Evolutionary conservation across 2,329 filamentous ascomycete species (phyloP).

Genomic region (Fusarium nelsonii): DNA sequence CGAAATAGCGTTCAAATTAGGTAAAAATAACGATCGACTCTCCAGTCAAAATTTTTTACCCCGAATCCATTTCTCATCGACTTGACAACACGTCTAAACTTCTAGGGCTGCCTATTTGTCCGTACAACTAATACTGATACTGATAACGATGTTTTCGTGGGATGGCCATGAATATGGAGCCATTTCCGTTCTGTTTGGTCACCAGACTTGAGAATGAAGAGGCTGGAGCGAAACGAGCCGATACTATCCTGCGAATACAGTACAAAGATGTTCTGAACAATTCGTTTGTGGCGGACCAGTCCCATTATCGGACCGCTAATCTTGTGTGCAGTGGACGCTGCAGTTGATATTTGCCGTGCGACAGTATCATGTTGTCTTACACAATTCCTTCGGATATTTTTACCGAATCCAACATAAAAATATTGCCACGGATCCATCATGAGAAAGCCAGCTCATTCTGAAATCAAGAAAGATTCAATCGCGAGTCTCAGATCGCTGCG

Average conservation of each 20-base stretch:
- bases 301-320: slow-evolving; percentile 28
- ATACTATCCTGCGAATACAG: slow-evolving; percentile 9
- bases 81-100: slow-evolving; percentile 43
- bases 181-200: slow-evolving; percentile 37
- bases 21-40: slow-evolving; percentile 53
- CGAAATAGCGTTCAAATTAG: slow-evolving; percentile 53
- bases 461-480: background rate
- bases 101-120: slow-evolving; percentile 43
- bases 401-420: slow-evolving; percentile 3
- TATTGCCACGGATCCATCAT: slow-evolving; percentile 8
- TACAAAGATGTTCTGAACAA: slow-evolving; percentile 9
- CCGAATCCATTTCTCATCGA: slow-evolving; percentile 52
- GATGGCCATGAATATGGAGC: slow-evolving; percentile 45
- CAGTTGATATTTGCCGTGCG: slow-evolving; percentile 17
- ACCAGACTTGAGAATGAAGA: slow-evolving; percentile 44
- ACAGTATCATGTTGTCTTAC: slow-evolving; percentile 5
- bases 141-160: slow-evolving; percentile 31
- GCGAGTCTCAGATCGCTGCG: background rate
- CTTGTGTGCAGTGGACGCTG: slow-evolving; percentile 11
- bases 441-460: background rate
- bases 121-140: slow-evolving; percentile 43
- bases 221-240: slow-evolving; percentile 20
- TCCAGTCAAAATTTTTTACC: slow-evolving; percentile 54
- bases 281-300: slow-evolving; percentile 23
- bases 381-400: slow-evolving; percentile 21